Percentiles rank a stretch among this genome's conserved stretches.
These are phyloP conservation scores for Diaporthe australafricana DNA, from an alignment of 2,329 filamentous ascomycete genomes.

Conservation along the genomic window DNA sequence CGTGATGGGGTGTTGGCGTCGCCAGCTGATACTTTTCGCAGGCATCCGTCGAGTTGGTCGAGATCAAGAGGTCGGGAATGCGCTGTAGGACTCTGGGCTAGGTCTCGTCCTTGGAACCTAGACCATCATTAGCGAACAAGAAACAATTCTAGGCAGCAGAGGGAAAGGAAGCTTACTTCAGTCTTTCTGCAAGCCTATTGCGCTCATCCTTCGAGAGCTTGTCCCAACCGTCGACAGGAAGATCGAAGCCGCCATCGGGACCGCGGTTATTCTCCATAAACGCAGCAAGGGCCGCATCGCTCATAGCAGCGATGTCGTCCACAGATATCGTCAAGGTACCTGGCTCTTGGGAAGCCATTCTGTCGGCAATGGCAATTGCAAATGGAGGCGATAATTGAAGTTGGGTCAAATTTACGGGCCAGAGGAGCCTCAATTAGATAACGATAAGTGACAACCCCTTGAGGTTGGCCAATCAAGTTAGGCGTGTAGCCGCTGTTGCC, in stretches of 20 bases:
- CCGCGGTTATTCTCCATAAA: conserved; percentile 10
- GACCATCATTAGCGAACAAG: too few relatives aligned
- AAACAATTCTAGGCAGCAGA: background rate
- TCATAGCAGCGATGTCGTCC: background rate
- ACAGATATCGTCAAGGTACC: too few relatives aligned
- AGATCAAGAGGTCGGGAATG: conserved; percentile 40
- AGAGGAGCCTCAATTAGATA: too few relatives aligned
- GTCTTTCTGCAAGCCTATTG: background rate
- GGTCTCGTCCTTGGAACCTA: too few relatives aligned
- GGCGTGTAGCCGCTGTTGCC: too few relatives aligned
- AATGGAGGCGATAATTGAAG: too few relatives aligned
- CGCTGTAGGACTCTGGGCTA: conserved; percentile 20
- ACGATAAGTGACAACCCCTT: too few relatives aligned
- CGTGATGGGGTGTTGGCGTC: too few relatives aligned
- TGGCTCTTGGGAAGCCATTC: too few relatives aligned
- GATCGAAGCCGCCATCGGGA: background rate
- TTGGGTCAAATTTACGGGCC: too few relatives aligned
- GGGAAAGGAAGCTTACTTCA: background rate
- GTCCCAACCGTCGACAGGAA: background rate
- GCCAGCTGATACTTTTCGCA: conserved; percentile 8
- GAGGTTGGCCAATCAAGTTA: too few relatives aligned
- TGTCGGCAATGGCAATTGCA: too few relatives aligned
- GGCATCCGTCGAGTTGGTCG: conserved; percentile 38
- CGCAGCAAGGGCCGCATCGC: conserved; percentile 8
- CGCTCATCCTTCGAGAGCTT: conserved; percentile 1